A percentile compares a stretch with the other conserved stretches of the same genome.
Conservation (phyloP, 331 rosid genomes). For the Malus hybrid region DNA sequence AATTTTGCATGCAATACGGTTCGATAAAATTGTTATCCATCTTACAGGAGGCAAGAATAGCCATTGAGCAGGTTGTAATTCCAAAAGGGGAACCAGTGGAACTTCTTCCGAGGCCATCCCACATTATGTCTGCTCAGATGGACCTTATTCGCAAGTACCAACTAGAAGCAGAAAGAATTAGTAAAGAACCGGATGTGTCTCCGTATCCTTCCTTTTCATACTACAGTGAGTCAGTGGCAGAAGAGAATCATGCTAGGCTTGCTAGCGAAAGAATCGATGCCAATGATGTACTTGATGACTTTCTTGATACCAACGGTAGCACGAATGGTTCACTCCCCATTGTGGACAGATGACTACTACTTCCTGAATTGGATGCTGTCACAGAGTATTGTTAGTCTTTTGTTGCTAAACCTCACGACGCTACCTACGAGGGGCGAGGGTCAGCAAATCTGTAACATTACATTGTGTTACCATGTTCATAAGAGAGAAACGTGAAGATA, state of each 20-base stretch:
- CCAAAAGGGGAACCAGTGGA: slow-evolving; percentile 70
- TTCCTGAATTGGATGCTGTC: slow-evolving; percentile 46
- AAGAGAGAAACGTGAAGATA: not conserved
- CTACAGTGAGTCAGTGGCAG: slow-evolving; percentile 5
- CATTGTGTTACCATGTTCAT: not conserved
- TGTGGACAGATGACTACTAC: slow-evolving; percentile 56
- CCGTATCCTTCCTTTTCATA: slow-evolving; percentile 51
- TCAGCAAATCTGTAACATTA: not conserved
- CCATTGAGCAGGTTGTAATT: slow-evolving; percentile 71
- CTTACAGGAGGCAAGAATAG: slow-evolving; percentile 84
- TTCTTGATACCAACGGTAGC: slow-evolving; percentile 37
- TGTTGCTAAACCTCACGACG: not conserved
- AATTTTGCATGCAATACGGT: not conserved
- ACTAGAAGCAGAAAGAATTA: slow-evolving; percentile 46
- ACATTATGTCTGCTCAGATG: slow-evolving; percentile 51
- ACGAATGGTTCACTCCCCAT: slow-evolving; percentile 33
- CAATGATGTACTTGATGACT: slow-evolving; percentile 37
- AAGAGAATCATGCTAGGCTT: slow-evolving; percentile 9
- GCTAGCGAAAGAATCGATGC: slow-evolving; percentile 10
- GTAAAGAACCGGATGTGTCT: slow-evolving; percentile 36
- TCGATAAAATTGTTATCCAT: not conserved
- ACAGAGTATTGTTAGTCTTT: not conserved
- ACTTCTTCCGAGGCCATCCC: slow-evolving; percentile 72
- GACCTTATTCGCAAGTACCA: slow-evolving; percentile 62
- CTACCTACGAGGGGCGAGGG: not conserved